These are phyloP conservation scores for Boechera retrofracta DNA, from an alignment of 345 rosid genomes.

Conservation along the genomic window DNA sequence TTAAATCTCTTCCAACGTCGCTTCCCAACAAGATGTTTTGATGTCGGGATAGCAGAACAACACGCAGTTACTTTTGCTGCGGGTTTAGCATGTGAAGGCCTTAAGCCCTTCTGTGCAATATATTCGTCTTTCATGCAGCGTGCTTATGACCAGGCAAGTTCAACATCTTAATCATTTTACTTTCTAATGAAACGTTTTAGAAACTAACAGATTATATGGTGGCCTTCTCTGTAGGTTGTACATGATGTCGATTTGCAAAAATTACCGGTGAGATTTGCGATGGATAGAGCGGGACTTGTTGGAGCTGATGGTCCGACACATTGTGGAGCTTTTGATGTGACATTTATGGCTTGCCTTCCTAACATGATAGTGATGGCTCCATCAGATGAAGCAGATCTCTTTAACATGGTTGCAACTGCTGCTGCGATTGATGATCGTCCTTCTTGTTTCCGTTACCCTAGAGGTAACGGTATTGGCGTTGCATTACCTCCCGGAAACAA, in stretches of 20 bases:
- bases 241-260: slow-evolving; percentile 98
- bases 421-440: slow-evolving; percentile 91
- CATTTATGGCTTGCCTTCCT: slow-evolving; percentile 98
- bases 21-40: slow-evolving; percentile 86
- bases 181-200: background rate
- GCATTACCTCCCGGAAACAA: slow-evolving; percentile 75
- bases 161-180: slow-evolving; percentile 2
- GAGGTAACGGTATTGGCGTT: slow-evolving; percentile 93
- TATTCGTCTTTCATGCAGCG: slow-evolving; percentile 98
- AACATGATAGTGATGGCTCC: slow-evolving; percentile 99
- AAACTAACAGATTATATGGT: background rate
- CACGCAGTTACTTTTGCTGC: slow-evolving; percentile 99
- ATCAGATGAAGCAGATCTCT: slow-evolving; percentile 96
- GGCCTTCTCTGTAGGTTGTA: slow-evolving; percentile 62
- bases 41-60: slow-evolving; percentile 97
- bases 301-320: slow-evolving; percentile 99
- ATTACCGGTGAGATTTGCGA: slow-evolving; percentile 93
- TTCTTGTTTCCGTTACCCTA: slow-evolving; percentile 93
- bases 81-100: slow-evolving; percentile 94
- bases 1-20: slow-evolving; percentile 86
- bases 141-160: slow-evolving; percentile 94
- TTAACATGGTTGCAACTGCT: slow-evolving; percentile 96
- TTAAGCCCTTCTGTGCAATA: slow-evolving; percentile 93
- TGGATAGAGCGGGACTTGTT: slow-evolving; percentile 97
- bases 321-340: slow-evolving; percentile 93